Conservation (phyloP, 2,329 filamentous ascomycete species). For the Akanthomyces muscarius region DNA sequence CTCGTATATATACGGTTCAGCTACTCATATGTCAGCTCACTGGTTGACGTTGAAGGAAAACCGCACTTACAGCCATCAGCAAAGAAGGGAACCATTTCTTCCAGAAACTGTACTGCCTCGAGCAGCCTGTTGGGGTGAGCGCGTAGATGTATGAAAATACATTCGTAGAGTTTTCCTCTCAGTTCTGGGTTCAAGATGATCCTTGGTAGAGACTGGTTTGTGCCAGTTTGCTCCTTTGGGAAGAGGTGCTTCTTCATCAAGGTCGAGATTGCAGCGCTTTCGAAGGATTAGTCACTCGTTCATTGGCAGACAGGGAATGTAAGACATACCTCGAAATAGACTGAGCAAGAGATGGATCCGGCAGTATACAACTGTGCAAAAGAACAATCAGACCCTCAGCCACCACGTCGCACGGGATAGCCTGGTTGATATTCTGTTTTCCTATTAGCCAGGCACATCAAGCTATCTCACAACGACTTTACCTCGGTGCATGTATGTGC, state of each 20-base stretch:
- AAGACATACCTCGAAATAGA: constrained; percentile 26
- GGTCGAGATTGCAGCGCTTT: constrained; percentile 28
- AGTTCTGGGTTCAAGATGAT: constrained; percentile 51
- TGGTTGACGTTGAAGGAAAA: constrained; percentile 42
- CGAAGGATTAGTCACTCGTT: constrained; percentile 21
- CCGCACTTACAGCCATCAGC: constrained; percentile 34
- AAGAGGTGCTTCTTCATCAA: constrained; percentile 66
- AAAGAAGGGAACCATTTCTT: constrained; percentile 36
- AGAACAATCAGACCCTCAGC: constrained; percentile 29
- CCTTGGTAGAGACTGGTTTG: constrained; percentile 29
- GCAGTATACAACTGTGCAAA: constrained; percentile 29
- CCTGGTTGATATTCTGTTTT: constrained; percentile 27
- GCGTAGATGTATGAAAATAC: constrained; percentile 54
- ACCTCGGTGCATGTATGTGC: constrained; percentile 40
- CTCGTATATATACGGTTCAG: constrained; percentile 57
- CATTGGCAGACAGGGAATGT: neutral
- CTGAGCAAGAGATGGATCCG: constrained; percentile 25
- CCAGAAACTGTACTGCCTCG: constrained; percentile 43
- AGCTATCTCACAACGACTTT: constrained; percentile 6
- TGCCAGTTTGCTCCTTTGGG: constrained; percentile 40
- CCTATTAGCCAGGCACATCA: neutral
- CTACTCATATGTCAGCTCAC: constrained; percentile 28
- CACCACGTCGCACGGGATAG: constrained; percentile 26
- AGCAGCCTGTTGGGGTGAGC: constrained; percentile 46
- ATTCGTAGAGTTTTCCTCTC: constrained; percentile 56